Base-by-base conservation (phyloP, 768 basidiomycete species). In the Agrocybe pediades region DNA sequence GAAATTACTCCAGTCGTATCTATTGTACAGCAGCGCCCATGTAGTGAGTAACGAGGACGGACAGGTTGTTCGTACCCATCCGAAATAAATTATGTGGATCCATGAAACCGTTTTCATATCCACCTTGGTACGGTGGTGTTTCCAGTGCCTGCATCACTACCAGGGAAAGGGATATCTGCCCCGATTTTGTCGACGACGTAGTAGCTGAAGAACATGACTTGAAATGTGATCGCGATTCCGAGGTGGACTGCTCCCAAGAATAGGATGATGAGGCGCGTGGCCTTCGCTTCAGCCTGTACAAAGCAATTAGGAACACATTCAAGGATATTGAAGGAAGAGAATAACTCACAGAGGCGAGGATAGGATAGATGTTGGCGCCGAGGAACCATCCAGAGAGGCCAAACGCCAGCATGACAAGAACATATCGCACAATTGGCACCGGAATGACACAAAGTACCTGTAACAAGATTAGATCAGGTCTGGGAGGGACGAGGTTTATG, bases 401-500 rank as follows among this genome's bases (percentile, higher is more conserved):
- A 59, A 90, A 91, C 0, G 85, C 95, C 41, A 85, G 43, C 11
- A 82, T 82, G 17, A 90, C 86, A 24, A 97, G 78, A 1, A 78
- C 77, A 92, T 93, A 95, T 8, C 95, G 86, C 7, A 95, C 68
- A 23, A 94, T 77, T 2, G 89, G 82, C 4, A 94, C 78, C 0
- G 95, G 93, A 42, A 92, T 88, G 13, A 97, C 87, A 64, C 92
- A 95, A 9, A 97, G 73, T 8, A 95, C 72, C 90, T 92, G 51
- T 33, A 23, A 16, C 3, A 24, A 17, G 25, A 30, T 19, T 27
- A 24, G 25, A 23, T 21, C 33, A 39, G 20, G 23, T 15, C 13
- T 21, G 25, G 48, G 13, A 40, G 25, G 30, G 56, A 25, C 2
- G 27, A 26, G 29, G 33, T n/a, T 24, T 2, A 19, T 4, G 8